Conservation (phyloP, 768 basidiomycete genomes). For the Mrakia blollopis region DNA sequence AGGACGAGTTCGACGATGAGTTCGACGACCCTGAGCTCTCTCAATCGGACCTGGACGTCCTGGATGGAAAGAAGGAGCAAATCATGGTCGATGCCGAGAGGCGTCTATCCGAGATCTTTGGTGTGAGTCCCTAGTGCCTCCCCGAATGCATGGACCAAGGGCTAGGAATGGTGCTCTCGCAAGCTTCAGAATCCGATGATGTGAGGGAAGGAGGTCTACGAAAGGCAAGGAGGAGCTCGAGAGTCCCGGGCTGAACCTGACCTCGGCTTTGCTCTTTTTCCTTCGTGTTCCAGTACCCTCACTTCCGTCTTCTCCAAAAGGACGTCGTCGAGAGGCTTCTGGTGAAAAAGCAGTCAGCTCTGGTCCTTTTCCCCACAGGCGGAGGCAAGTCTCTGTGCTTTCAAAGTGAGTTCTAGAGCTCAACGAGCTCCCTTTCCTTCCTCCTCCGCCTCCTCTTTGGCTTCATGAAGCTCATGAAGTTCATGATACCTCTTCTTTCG, state of each 20-base stretch:
- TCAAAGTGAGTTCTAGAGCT: constrained; percentile 38
- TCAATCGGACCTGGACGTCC: neutral
- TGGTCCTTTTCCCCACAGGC: constrained; percentile 45
- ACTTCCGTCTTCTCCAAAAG: constrained; percentile 4
- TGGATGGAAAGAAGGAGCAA: neutral
- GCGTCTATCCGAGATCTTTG: neutral
- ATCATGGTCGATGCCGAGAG: neutral
- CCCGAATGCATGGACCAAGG: neutral
- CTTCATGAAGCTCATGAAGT: no score
- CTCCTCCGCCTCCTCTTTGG: neutral
- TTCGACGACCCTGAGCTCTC: neutral
- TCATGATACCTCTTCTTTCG: no score
- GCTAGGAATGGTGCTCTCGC: neutral
- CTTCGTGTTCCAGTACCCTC: neutral
- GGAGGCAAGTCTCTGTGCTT: constrained; percentile 48
- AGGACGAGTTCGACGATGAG: constrained; percentile 16
- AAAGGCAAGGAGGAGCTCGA: neutral
- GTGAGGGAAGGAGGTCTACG: no score
- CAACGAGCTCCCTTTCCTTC: constrained; percentile 15
- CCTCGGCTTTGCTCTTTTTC: neutral
- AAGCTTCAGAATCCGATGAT: neutral
- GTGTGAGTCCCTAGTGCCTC: neutral
- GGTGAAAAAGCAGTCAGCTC: constrained; percentile 48
- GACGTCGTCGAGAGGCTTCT: constrained; percentile 48
- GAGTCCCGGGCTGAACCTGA: neutral